phyloP scores from a whole-genome alignment of 1,284 basidiomycete species.

The Fomitopsis betulina region DNA sequence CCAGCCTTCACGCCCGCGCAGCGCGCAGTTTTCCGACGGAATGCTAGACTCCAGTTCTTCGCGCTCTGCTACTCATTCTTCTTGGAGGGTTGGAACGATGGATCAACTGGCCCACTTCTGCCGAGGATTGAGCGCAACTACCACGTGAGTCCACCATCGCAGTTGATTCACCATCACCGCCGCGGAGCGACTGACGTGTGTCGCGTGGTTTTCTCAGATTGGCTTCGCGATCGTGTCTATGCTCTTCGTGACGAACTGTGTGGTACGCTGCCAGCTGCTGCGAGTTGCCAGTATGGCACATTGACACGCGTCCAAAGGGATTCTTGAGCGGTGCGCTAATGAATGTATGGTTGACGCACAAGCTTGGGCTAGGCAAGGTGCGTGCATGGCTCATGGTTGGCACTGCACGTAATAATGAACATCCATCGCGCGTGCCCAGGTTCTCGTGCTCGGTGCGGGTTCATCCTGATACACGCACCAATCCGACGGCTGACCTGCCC shows the following conservation, averaged over 20 bases:
- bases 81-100: slow-evolving; percentile 59
- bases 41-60: slow-evolving; percentile 31
- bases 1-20: slow-evolving; percentile 9
- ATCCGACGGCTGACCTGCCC: not conserved
- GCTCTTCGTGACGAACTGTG: slow-evolving; percentile 51
- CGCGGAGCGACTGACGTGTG: not conserved
- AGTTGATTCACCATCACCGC: not conserved
- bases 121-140: slow-evolving; percentile 54
- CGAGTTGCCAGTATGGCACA: not conserved
- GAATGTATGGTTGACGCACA: slow-evolving; percentile 48
- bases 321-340: slow-evolving; percentile 41
- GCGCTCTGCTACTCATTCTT: slow-evolving; percentile 39
- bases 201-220: slow-evolving; percentile 26
- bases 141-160: slow-evolving; percentile 27
- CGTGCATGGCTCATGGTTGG: slow-evolving; percentile 4
- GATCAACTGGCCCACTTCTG: slow-evolving; percentile 53
- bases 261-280: slow-evolving; percentile 30
- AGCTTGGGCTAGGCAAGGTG: slow-evolving; percentile 54
- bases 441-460: slow-evolving; percentile 32
- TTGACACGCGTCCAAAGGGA: slow-evolving; percentile 27
- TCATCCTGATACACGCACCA: not conserved
- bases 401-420: not conserved
- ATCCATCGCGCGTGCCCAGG: slow-evolving; percentile 17
- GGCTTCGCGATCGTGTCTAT: slow-evolving; percentile 44
- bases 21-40: slow-evolving; percentile 8